Evolutionary conservation across 257 asterid species (phyloP).

Genomic region (Anisodus acutangulus): DNA sequence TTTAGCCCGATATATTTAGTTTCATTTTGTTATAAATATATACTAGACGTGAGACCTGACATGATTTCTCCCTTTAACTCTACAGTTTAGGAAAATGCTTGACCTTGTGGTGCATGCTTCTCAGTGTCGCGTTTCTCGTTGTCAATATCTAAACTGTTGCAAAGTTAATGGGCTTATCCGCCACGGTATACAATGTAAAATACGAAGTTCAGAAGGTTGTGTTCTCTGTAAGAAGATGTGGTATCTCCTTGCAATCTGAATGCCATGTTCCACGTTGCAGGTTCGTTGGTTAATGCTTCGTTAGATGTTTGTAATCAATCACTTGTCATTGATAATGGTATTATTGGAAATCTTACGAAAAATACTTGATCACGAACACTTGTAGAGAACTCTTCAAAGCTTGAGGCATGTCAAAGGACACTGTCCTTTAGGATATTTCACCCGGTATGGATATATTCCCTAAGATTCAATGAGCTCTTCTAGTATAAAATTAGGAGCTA

Average conservation of each 20-base stretch:
- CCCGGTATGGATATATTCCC: too few species aligned
- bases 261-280: conserved; percentile 98
- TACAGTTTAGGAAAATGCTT: conserved; percentile 96
- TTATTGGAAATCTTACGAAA: too few species aligned
- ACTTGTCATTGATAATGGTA: neutral
- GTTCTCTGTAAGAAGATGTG: conserved; percentile 89
- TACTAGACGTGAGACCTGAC: conserved; percentile 30
- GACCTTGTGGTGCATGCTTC: conserved; percentile 97
- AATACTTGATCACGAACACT: too few species aligned
- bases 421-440: too few species aligned
- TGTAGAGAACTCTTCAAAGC: too few species aligned
- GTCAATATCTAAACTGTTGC: conserved; percentile 89
- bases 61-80: conserved; percentile 34
- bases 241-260: conserved; percentile 84
- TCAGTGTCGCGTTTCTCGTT: conserved; percentile 74
- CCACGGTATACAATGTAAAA: conserved; percentile 74
- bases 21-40: neutral
- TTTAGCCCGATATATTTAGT: neutral
- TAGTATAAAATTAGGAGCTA: too few species aligned
- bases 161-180: conserved; percentile 97
- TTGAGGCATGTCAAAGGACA: neutral
- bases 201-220: conserved; percentile 90
- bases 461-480: too few species aligned
- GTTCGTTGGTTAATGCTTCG: conserved; percentile 45
- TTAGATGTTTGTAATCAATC: neutral